phyloP scores from a whole-genome alignment of 768 basidiomycete genomes.

The Paxillus rubicundulus region DNA sequence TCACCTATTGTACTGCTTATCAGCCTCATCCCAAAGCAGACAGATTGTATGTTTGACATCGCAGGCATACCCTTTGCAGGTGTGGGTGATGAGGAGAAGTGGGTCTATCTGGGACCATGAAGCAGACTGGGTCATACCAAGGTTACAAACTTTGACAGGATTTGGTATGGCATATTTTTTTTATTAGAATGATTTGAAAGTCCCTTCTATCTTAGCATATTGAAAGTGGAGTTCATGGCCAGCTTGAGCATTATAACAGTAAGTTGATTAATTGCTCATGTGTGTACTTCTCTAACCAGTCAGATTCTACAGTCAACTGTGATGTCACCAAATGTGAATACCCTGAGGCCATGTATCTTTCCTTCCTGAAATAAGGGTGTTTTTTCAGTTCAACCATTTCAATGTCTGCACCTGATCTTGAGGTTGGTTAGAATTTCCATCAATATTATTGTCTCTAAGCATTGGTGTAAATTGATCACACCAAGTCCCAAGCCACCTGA shows the following conservation, averaged over 20 bases:
- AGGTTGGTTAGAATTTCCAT: slow-evolving; percentile 26
- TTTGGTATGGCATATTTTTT: slow-evolving; percentile 36
- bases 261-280: slow-evolving; percentile 11
- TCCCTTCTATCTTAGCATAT: slow-evolving; percentile 45
- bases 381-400: slow-evolving; percentile 49
- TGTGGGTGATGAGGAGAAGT: slow-evolving; percentile 44
- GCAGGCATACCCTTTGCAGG: slow-evolving; percentile 44
- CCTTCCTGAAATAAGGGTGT: slow-evolving; percentile 50
- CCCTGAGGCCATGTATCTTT: slow-evolving; percentile 48
- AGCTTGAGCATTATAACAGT: slow-evolving; percentile 66
- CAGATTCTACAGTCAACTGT: slow-evolving; percentile 42
- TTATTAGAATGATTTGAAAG: no score
- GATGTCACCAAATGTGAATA: slow-evolving; percentile 47
- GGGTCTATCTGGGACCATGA: slow-evolving; percentile 38
- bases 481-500: slow-evolving; percentile 47
- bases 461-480: slow-evolving; percentile 43
- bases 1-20: not conserved
- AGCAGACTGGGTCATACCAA: slow-evolving; percentile 46
- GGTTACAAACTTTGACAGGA: slow-evolving; percentile 53
- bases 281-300: not conserved
- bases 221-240: slow-evolving; percentile 59
- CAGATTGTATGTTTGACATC: slow-evolving; percentile 46
- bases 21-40: slow-evolving; percentile 38
- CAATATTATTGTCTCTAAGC: not conserved
- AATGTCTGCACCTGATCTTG: slow-evolving; percentile 50